Percentiles rank a stretch among this genome's conserved stretches.
phyloP scores from a whole-genome alignment of 768 basidiomycete genomes.

The Mycena crocata region DNA sequence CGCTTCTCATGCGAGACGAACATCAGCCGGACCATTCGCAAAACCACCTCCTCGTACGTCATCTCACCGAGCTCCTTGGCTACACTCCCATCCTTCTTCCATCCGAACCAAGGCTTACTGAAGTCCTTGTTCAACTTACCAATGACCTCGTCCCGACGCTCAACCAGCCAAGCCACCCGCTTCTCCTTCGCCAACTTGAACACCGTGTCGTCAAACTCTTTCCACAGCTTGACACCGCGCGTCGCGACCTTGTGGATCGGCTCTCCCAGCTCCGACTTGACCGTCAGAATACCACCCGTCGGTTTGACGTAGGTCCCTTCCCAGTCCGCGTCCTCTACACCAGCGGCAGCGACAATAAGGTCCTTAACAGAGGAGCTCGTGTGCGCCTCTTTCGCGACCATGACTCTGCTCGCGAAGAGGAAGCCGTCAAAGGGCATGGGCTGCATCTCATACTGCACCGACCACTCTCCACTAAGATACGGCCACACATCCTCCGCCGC shows the following conservation, averaged over 20 bases:
- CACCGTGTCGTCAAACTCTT: slow-evolving; percentile 97
- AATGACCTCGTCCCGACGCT: slow-evolving; percentile 91
- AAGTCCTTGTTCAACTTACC: slow-evolving; percentile 94
- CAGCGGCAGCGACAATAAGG: slow-evolving; percentile 93
- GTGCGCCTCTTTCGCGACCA: slow-evolving; percentile 99
- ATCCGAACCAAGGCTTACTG: slow-evolving; percentile 96
- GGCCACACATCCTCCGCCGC: slow-evolving; percentile 96
- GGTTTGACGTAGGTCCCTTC: slow-evolving; percentile 95
- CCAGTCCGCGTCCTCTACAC: slow-evolving; percentile 91
- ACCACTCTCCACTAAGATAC: slow-evolving; percentile 97
- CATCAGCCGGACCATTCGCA: slow-evolving; percentile 94
- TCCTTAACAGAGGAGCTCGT: slow-evolving; percentile 96
- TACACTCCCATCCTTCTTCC: slow-evolving; percentile 91
- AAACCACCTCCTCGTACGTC: slow-evolving; percentile 97
- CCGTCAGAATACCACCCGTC: slow-evolving; percentile 96
- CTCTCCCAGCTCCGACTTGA: slow-evolving; percentile 97
- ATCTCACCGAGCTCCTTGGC: slow-evolving; percentile 92
- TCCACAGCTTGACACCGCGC: slow-evolving; percentile 97
- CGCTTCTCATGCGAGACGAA: slow-evolving; percentile 91
- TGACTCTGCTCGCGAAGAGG: slow-evolving; percentile 95
- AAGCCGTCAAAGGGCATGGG: slow-evolving; percentile 99
- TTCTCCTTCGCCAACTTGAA: slow-evolving; percentile 98
- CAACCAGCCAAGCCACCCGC: slow-evolving; percentile 86
- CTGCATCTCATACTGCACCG: slow-evolving; percentile 83
- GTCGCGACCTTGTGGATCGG: slow-evolving; percentile 99